These are phyloP conservation scores for Capsicum rhomboideum DNA, from an alignment of 257 asterid species.

Conservation along the genomic window DNA sequence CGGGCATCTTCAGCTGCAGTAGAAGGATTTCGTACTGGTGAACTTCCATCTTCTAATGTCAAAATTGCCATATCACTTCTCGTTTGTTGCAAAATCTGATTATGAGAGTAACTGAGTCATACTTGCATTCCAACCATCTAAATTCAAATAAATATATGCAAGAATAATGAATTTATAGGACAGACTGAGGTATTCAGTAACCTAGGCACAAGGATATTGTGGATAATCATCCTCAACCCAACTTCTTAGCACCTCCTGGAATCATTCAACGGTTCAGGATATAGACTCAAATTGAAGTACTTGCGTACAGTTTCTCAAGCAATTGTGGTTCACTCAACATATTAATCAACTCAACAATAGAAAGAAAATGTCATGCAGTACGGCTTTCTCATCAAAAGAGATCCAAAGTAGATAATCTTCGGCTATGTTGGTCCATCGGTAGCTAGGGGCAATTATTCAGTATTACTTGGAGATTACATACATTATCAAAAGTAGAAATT, in stretches of 20 bases:
- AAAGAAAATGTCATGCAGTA: neutral
- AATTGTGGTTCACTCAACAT: neutral
- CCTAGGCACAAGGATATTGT: neutral
- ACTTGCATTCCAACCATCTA: neutral
- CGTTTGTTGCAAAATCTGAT: constrained; percentile 91
- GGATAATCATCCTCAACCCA: neutral
- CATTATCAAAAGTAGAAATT: neutral
- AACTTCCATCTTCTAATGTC: constrained; percentile 64
- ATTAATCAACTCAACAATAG: neutral
- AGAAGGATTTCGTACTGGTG: constrained; percentile 82
- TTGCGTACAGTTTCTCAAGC: neutral
- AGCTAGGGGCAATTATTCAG: neutral
- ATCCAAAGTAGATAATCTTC: neutral
- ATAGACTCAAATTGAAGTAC: neutral
- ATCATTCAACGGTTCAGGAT: neutral
- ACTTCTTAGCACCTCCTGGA: neutral
- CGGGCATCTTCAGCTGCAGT: constrained; percentile 98
- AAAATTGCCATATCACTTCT: constrained; percentile 64
- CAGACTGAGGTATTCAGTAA: neutral
- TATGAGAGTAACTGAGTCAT: neutral
- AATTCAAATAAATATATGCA: neutral
- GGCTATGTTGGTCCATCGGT: neutral
- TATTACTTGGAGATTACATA: neutral
- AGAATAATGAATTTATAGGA: neutral
- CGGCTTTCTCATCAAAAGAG: neutral